Evolutionary conservation across 73 alveolate genomes (phyloP).

Genomic region (Stentor coeruleus): DNA sequence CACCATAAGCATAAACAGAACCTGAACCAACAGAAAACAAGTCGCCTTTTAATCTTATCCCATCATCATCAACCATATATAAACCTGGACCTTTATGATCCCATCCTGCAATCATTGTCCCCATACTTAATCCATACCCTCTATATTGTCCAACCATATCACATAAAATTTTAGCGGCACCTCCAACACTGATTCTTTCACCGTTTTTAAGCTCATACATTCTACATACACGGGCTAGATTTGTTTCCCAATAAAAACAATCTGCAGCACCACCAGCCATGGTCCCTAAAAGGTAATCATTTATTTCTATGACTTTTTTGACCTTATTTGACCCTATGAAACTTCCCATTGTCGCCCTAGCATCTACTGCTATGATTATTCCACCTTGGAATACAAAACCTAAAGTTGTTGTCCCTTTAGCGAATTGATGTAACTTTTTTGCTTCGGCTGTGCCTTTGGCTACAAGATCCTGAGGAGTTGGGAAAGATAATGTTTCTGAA

Average conservation of each 20-base stretch:
- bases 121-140: slow-evolving; percentile 98
- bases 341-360: slow-evolving; percentile 99
- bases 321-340: slow-evolving; percentile 93
- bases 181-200: slow-evolving; percentile 25
- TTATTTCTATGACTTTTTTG: slow-evolving; percentile 93
- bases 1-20: slow-evolving; percentile 99
- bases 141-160: slow-evolving; percentile 42
- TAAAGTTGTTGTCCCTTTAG: slow-evolving; percentile 94
- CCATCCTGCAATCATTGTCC: slow-evolving; percentile 99
- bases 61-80: slow-evolving; percentile 96
- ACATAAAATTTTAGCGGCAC: slow-evolving; percentile 22
- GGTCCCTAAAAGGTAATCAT: slow-evolving; percentile 96
- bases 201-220: slow-evolving; percentile 94
- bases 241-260: slow-evolving; percentile 97
- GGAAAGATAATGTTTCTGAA: slow-evolving; percentile 10
- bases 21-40: slow-evolving; percentile 96
- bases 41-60: slow-evolving; percentile 95
- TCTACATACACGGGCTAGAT: slow-evolving; percentile 93
- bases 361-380: slow-evolving; percentile 97
- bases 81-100: slow-evolving; percentile 94
- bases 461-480: slow-evolving; percentile 33
- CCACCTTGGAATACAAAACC: slow-evolving; percentile 96
- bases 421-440: slow-evolving; percentile 76
- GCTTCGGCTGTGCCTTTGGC: slow-evolving; percentile 37
- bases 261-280: slow-evolving; percentile 99